Conservation (phyloP, 129 eudicot genomes). For the Pulicaria dysenterica region DNA sequence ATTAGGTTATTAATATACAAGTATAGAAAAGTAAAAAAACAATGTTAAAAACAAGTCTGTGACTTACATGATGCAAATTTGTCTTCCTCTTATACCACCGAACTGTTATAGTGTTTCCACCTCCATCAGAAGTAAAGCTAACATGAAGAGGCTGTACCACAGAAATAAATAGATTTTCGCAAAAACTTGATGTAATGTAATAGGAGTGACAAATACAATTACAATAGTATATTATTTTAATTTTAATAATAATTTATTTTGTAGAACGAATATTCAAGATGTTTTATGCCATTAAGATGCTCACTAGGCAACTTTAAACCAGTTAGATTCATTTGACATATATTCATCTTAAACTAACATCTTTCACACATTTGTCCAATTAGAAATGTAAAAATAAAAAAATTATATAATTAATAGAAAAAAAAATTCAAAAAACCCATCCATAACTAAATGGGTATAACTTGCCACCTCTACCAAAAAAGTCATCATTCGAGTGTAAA, state of each 20-base stretch:
- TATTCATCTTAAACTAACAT: no score
- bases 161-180: neutral
- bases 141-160: constrained; percentile 81
- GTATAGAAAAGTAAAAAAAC: neutral
- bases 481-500: no score
- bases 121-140: constrained; percentile 76
- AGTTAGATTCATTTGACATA: neutral
- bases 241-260: neutral
- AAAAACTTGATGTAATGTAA: neutral
- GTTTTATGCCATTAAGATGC: neutral
- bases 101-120: constrained; percentile 80
- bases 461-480: no score
- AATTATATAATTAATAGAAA: neutral
- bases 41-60: constrained; percentile 5
- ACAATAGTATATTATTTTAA: neutral
- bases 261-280: neutral
- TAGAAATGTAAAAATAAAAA: neutral
- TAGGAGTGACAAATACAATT: neutral
- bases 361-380: neutral
- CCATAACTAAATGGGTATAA: no score
- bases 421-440: neutral
- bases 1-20: constrained; percentile 17
- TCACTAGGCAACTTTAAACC: neutral
- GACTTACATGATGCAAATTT: constrained; percentile 88
- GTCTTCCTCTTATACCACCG: constrained; percentile 88